phyloP scores from a whole-genome alignment of 208 protist species.

The Leishmania mexicana region DNA sequence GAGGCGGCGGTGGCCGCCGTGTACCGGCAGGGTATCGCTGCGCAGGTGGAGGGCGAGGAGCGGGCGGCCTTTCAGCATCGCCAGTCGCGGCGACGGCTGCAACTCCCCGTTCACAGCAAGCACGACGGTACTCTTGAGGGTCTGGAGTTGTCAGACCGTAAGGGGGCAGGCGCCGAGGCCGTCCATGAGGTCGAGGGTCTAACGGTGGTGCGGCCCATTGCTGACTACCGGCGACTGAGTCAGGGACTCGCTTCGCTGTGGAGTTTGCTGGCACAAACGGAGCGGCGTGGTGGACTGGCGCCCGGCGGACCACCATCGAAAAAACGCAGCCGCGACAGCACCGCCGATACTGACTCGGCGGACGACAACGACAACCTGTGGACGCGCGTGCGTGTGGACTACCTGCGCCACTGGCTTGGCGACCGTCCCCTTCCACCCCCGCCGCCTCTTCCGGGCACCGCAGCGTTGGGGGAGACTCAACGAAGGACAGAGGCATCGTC shows the following conservation, averaged over 20 bases:
- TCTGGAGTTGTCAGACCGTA: not conserved
- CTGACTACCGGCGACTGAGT: constrained; percentile 16
- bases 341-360: not conserved
- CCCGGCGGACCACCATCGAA: not conserved
- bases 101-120: constrained; percentile 1
- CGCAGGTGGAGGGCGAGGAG: constrained; percentile 35
- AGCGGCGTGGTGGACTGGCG: not conserved
- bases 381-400: constrained; percentile 15
- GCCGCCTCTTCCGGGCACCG: constrained; percentile 7
- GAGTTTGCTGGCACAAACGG: constrained; percentile 5
- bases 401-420: constrained; percentile 12
- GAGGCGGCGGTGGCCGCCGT: constrained; percentile 55
- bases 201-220: constrained; percentile 19
- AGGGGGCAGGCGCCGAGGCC: not conserved
- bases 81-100: constrained; percentile 11
- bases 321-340: constrained; percentile 8
- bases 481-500: not conserved
- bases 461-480: not conserved
- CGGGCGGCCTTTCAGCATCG: constrained; percentile 18
- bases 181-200: not conserved
- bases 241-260: constrained; percentile 20
- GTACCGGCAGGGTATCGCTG: constrained; percentile 43
- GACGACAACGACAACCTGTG: constrained; percentile 10
- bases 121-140: too few relatives aligned
- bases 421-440: constrained; percentile 8